Evolutionary conservation across 768 basidiomycete genomes (phyloP).

Genomic region (Xerocomellus chrysenteron): DNA sequence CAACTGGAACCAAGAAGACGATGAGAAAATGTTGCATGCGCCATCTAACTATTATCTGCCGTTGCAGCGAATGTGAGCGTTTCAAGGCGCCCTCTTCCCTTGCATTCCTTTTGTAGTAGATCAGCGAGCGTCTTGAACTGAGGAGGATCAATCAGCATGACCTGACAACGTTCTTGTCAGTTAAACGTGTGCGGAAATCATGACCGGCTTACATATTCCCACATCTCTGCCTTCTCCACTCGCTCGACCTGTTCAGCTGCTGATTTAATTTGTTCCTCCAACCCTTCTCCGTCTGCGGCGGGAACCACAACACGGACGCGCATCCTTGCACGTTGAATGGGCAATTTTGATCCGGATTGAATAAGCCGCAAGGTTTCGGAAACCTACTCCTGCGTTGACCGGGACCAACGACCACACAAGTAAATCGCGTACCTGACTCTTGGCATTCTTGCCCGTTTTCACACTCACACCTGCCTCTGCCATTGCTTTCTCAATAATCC

Average conservation of each 20-base stretch:
- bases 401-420: not conserved
- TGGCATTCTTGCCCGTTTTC: slow-evolving; percentile 84
- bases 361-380: slow-evolving; percentile 85
- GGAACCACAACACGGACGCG: slow-evolving; percentile 82
- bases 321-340: slow-evolving; percentile 93
- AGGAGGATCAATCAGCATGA: slow-evolving; percentile 89
- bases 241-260: slow-evolving; percentile 82
- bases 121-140: slow-evolving; percentile 90
- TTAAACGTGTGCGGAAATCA: not conserved
- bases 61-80: slow-evolving; percentile 74
- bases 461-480: slow-evolving; percentile 91
- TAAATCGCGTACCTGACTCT: slow-evolving; percentile 70
- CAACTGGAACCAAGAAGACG: not conserved
- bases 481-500: slow-evolving; percentile 99
- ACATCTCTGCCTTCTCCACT: slow-evolving; percentile 74
- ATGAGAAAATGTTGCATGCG: not conserved
- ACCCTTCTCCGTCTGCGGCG: slow-evolving; percentile 55
- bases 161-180: slow-evolving; percentile 45
- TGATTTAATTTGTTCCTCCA: slow-evolving; percentile 70
- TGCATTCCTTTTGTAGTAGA: slow-evolving; percentile 86
- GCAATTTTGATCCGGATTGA: slow-evolving; percentile 80
- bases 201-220: slow-evolving; percentile 73
- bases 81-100: slow-evolving; percentile 84
- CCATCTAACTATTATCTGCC: slow-evolving; percentile 32
- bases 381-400: slow-evolving; percentile 48